Conservation (phyloP, 495 filamentous ascomycete genomes). For the Annulohypoxylon moriforme region DNA sequence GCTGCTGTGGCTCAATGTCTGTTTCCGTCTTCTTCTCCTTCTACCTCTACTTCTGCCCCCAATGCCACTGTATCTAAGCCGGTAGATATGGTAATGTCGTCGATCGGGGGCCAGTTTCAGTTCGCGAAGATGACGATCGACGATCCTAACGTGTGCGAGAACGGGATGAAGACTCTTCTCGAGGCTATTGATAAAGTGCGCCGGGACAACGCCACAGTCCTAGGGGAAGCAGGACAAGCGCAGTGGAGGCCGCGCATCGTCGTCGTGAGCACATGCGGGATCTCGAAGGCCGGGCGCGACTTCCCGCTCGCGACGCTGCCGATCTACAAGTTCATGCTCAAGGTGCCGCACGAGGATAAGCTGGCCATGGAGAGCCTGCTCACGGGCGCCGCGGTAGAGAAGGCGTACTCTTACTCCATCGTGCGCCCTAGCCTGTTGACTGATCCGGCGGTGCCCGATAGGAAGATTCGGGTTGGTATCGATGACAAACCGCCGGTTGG, state of each 20-base stretch:
- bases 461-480: conserved; percentile 53
- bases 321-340: conserved; percentile 64
- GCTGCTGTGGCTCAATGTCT: conserved; percentile 54
- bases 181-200: conserved; percentile 50
- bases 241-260: conserved; percentile 57
- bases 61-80: conserved; percentile 34
- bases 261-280: conserved; percentile 66
- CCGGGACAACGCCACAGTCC: background rate
- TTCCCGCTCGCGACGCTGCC: conserved; percentile 62
- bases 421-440: conserved; percentile 55
- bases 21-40: background rate
- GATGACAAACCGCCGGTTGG: conserved; percentile 55
- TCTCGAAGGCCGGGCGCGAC: conserved; percentile 60
- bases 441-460: conserved; percentile 42
- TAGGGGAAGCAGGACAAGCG: background rate
- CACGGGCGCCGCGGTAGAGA: conserved; percentile 45
- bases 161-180: conserved; percentile 61
- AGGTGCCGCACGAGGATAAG: conserved; percentile 70
- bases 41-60: background rate
- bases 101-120: conserved; percentile 57
- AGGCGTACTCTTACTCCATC: conserved; percentile 55
- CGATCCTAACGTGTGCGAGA: conserved; percentile 69
- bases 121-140: conserved; percentile 52
- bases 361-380: conserved; percentile 64
- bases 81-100: conserved; percentile 57